Evolutionary conservation across 768 basidiomycete genomes (phyloP).

Genomic region (Ephemerocybe angulata): DNA sequence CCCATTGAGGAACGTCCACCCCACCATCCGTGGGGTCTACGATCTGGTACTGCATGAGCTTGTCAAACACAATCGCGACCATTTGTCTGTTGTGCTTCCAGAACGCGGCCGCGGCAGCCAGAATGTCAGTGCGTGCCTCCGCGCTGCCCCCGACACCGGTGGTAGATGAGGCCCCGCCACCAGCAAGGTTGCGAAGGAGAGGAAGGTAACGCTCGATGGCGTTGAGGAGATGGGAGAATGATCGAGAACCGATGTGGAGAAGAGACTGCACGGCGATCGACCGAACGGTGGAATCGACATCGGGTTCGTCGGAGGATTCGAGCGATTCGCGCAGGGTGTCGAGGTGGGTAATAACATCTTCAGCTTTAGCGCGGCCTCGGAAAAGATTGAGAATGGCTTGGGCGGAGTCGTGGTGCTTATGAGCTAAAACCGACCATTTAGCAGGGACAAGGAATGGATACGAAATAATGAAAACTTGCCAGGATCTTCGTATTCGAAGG

Average conservation of each 20-base stretch:
- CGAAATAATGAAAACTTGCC: too few relatives aligned
- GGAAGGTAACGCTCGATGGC: constrained; percentile 93
- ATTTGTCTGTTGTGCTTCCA: constrained; percentile 87
- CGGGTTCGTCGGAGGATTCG: constrained; percentile 57
- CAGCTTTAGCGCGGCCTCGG: constrained; percentile 74
- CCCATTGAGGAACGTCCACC: constrained; percentile 72
- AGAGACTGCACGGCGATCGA: constrained; percentile 85
- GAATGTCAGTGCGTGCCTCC: constrained; percentile 67
- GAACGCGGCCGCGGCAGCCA: constrained; percentile 68
- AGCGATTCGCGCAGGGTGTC: constrained; percentile 65
- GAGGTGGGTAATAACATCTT: constrained; percentile 75
- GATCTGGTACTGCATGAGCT: constrained; percentile 97
- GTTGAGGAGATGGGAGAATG: constrained; percentile 96
- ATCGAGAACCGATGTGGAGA: constrained; percentile 87
- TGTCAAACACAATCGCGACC: constrained; percentile 91
- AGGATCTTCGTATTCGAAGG: constrained; percentile 80
- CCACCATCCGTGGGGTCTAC: constrained; percentile 90
- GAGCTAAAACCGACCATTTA: too few relatives aligned
- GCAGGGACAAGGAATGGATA: too few relatives aligned
- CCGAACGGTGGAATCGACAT: constrained; percentile 64
- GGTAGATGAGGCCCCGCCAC: constrained; percentile 36
- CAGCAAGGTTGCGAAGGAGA: constrained; percentile 64
- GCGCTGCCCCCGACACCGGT: constrained; percentile 34
- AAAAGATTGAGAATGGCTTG: constrained; percentile 74
- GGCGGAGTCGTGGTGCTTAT: constrained; percentile 77